A percentile compares a stretch with the other conserved stretches of the same genome.
phyloP scores from a whole-genome alignment of 768 basidiomycete species.

The Strobilomyces dryophilus region DNA sequence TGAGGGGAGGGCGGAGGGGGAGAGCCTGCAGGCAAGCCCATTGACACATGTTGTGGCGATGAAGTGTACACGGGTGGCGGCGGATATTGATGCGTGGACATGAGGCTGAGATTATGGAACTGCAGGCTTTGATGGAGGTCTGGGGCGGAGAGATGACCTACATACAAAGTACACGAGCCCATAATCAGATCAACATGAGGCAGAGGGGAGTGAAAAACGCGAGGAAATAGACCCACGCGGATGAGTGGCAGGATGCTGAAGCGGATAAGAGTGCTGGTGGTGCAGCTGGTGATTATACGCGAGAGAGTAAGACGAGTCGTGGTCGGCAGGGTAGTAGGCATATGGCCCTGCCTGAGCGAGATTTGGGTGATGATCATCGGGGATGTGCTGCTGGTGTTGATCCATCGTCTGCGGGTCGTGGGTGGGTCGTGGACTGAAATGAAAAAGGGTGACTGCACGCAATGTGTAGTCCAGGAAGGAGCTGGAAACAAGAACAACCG shows the following conservation, averaged over 20 bases:
- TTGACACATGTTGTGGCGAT: slow-evolving; percentile 64
- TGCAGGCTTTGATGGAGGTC: slow-evolving; percentile 66
- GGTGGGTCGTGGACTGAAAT: slow-evolving; percentile 32
- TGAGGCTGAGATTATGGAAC: slow-evolving; percentile 61
- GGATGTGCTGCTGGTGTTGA: slow-evolving; percentile 40
- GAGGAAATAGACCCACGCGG: slow-evolving; percentile 65
- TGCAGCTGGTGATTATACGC: slow-evolving; percentile 48
- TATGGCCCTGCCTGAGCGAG: slow-evolving; percentile 40
- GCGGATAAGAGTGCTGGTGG: slow-evolving; percentile 48
- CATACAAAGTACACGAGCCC: slow-evolving; percentile 43
- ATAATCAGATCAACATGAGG: slow-evolving; percentile 69
- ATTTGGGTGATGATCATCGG: slow-evolving; percentile 44
- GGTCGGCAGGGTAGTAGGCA: slow-evolving; percentile 51
- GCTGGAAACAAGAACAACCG: slow-evolving; percentile 29
- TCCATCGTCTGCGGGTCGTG: slow-evolving; percentile 41
- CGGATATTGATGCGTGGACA: slow-evolving; percentile 63
- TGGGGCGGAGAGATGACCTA: slow-evolving; percentile 60
- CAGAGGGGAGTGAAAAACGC: slow-evolving; percentile 37
- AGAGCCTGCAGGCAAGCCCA: slow-evolving; percentile 59
- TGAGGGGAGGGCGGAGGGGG: slow-evolving; percentile 75
- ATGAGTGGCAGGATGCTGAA: slow-evolving; percentile 54
- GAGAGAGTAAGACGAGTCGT: slow-evolving; percentile 51
- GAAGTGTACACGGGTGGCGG: slow-evolving; percentile 53
- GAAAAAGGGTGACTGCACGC: slow-evolving; percentile 33
- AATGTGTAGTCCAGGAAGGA: slow-evolving; percentile 34